Base-by-base conservation (phyloP, 2,329 filamentous ascomycete species). In the Aschersonia sp. region DNA sequence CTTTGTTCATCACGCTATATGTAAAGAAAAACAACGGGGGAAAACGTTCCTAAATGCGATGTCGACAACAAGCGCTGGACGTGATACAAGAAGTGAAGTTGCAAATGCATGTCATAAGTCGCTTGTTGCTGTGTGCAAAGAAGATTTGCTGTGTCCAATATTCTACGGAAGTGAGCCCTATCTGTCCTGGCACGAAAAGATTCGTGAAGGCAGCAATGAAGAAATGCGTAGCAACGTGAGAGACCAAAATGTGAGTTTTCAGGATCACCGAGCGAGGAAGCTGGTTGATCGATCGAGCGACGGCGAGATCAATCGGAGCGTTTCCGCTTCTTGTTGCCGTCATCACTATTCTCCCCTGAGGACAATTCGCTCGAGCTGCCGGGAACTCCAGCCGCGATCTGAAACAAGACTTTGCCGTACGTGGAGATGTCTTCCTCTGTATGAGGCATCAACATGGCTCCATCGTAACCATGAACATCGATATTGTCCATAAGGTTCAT, bases 401-500 rank as follows among this genome's bases (percentile, higher is more conserved):
- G 84, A 70, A 89, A 94, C 52, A 94, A 78, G 42, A 87, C 84
- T 60, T 83, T 82, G 55, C 87, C 85, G 51, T 87, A 76, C 50
- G 74, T 73, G 55, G 73, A 73, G 50, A 81, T 80, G 51, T 87
- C 83, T n/a, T 80, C 76, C 12, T 73, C 70, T 41, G 72, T 62
- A 10, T 65, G 56, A 5, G 63, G 61, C 12, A 65, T 61, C 64
- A 69, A 69, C 65, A 68, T 64, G 48, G 65, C 65, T 49, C 58
- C 65, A 54, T 68, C 65, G 45, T 69, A 69, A 31, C 63, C 57
- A 47, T 65, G 65, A 2, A 59, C 63, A 4, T 87, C 83, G 43
- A 76, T 75, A 48, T 84, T 77, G 54, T 91, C 86, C 45, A 94
- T 74, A 45, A 96, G 77, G 59, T 87, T 86, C 84, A 97, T 91